Evolutionary conservation across 2,329 filamentous ascomycete species (phyloP).

Genomic region (Hyphodiscus sp.): DNA sequence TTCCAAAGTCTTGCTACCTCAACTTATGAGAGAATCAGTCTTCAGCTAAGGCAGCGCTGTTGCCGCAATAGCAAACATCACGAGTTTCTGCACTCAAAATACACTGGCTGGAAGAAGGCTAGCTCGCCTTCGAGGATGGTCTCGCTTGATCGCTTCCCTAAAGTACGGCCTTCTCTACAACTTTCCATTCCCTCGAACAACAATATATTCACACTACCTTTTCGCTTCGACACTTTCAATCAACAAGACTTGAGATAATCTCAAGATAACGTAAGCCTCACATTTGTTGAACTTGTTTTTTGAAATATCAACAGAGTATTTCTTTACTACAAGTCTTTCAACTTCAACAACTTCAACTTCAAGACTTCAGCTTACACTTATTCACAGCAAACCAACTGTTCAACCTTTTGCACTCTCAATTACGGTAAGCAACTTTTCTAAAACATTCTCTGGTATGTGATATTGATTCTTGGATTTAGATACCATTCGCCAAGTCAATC

Average conservation of each 20-base stretch:
- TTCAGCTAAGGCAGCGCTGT: too few species aligned
- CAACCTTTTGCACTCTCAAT: not conserved
- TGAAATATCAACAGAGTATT: not conserved
- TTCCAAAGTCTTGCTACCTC: too few species aligned
- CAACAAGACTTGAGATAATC: conserved; percentile 1
- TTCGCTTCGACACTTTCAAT: not conserved
- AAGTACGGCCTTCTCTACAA: not conserved
- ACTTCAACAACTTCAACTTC: not conserved
- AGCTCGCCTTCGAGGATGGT: not conserved
- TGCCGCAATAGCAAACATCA: too few species aligned
- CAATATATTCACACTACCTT: not conserved
- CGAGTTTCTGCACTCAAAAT: too few species aligned
- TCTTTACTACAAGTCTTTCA: not conserved
- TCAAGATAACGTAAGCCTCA: conserved; percentile 14
- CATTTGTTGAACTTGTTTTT: not conserved
- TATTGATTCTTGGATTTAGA: not conserved
- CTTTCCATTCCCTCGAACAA: not conserved
- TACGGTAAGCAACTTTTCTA: not conserved
- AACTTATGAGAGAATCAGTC: too few species aligned
- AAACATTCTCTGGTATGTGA: not conserved
- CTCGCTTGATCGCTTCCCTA: not conserved
- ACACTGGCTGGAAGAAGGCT: not conserved
- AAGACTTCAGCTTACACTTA: not conserved
- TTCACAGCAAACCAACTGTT: not conserved
- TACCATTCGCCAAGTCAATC: not conserved